Base-by-base conservation (phyloP, 1,284 basidiomycete species). In the Cutaneotrichosporon arboriforme region DNA sequence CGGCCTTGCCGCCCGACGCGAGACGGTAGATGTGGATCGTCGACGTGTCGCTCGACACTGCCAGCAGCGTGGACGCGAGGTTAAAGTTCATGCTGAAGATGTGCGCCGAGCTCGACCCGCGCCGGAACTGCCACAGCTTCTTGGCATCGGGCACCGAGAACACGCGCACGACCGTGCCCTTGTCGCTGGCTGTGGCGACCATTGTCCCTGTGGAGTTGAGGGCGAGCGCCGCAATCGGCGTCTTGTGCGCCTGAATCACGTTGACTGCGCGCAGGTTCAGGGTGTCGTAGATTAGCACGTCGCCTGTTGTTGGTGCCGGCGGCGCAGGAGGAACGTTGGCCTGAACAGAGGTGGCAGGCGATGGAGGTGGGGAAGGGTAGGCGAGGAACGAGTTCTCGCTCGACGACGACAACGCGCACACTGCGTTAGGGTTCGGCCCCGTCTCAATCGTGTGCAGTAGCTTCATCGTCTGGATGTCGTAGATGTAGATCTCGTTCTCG, bases 381-480 rank as follows among this genome's bases (percentile, higher is more conserved):
- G 91, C 94, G 52, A 98, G 84, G 76, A 89, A 97, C 22, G 90
- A 93, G 64, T 84, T 86, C 54, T 97, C 93, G n/a, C 90, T 86
- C n/a, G 87, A 90, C 0, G 94, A 90, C 0, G 91, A 91, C 10
- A 98, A 83, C 0, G 93, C 88, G 70, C 91, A 93, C 66, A 98
- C 91, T 21, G 92, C 92, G 70, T 94, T 87, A 2, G 93, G 90
- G 72, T 98, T 98, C 0, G 90, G 84, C 14, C 88, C 87, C 0
- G 94, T 98, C 78, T 98, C 96, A 53, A 98, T 94, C 45, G 97
- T 96, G 73, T 97, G 94, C 40, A 97, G 76, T 31, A 98, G 81
- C 65, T 93, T 88, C 94, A 98, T 97, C 65, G 97, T 99, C 56
- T 87, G 90, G 65, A 98, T 97, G 70, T 98, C 94, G 70, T 98